phyloP scores from a whole-genome alignment of 106 monocot species.

The Chionographis japonica region DNA sequence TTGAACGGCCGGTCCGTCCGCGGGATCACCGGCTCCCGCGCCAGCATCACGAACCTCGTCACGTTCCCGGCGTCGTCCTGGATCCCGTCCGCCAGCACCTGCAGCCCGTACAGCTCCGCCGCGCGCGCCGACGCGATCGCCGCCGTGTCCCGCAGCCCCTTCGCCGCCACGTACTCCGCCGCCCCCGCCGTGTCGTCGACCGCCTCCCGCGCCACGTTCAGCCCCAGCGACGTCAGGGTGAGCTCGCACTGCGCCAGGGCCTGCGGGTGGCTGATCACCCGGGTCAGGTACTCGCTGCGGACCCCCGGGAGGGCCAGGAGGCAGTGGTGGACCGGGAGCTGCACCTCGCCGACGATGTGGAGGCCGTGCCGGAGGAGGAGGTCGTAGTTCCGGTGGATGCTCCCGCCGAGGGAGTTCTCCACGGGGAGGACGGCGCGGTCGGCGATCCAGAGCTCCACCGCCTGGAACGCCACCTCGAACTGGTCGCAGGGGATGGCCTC shows the following conservation, averaged over 20 bases:
- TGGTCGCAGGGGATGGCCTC: slow-evolving; percentile 56
- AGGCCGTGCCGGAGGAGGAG: slow-evolving; percentile 32
- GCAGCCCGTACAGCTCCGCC: slow-evolving; percentile 52
- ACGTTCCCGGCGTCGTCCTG: slow-evolving; percentile 56
- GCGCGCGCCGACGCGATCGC: slow-evolving; percentile 58
- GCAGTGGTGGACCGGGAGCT: slow-evolving; percentile 35
- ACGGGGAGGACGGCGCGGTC: slow-evolving; percentile 34
- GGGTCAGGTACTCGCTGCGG: slow-evolving; percentile 33
- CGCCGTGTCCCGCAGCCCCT: slow-evolving; percentile 47
- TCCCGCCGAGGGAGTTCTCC: slow-evolving; percentile 38
- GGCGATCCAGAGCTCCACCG: slow-evolving; percentile 37
- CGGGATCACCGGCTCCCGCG: slow-evolving; percentile 58
- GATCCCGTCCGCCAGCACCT: slow-evolving; percentile 54
- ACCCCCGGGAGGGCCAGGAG: slow-evolving; percentile 35
- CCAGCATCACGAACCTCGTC: slow-evolving; percentile 65
- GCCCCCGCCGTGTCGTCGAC: slow-evolving; percentile 56
- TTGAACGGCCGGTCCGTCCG: slow-evolving; percentile 63
- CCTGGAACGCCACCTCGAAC: slow-evolving; percentile 54
- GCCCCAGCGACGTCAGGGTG: slow-evolving; percentile 42
- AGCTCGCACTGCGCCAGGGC: slow-evolving; percentile 61
- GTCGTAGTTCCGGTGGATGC: slow-evolving; percentile 40
- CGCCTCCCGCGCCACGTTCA: slow-evolving; percentile 44
- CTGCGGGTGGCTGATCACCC: slow-evolving; percentile 49
- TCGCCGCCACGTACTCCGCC: slow-evolving; percentile 43
- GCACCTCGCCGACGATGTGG: slow-evolving; percentile 38